Percentiles rank a stretch among this genome's conserved stretches.
These are phyloP conservation scores for Zygotorulaspora florentina DNA, from an alignment of 805 yeast genomes.

Conservation along the genomic window DNA sequence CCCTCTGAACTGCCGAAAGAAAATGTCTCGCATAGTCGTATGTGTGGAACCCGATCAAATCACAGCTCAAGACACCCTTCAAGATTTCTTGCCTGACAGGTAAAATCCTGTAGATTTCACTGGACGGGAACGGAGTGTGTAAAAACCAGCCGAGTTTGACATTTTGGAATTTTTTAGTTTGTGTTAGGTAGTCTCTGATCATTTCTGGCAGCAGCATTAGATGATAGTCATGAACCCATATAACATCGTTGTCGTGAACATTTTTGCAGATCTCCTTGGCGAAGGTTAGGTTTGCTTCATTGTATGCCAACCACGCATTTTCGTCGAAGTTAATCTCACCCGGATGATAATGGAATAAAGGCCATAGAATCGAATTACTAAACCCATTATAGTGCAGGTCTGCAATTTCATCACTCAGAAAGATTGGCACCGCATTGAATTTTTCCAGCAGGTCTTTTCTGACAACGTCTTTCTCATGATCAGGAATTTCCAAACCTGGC, in stretches of 20 bases:
- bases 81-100: constrained; percentile 93
- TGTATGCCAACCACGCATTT: constrained; percentile 95
- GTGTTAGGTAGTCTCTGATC: constrained; percentile 58
- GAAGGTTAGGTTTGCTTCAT: constrained; percentile 83
- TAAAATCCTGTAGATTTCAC: constrained; percentile 90
- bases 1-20: constrained; percentile 79
- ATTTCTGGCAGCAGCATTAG: constrained; percentile 90
- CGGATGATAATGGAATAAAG: constrained; percentile 96
- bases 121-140: constrained; percentile 97
- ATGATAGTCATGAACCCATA: constrained; percentile 99
- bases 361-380: constrained; percentile 94
- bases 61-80: constrained; percentile 89
- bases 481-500: constrained; percentile 91
- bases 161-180: constrained; percentile 42
- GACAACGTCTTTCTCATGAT: constrained; percentile 63
- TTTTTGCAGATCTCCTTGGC: constrained; percentile 67
- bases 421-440: constrained; percentile 88
- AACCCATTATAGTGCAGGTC: constrained; percentile 97
- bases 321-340: constrained; percentile 99
- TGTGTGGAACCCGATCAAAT: constrained; percentile 96
- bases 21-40: constrained; percentile 98
- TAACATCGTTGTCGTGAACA: constrained; percentile 76
- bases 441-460: constrained; percentile 64
- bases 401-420: constrained; percentile 81
- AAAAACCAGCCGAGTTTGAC: constrained; percentile 87